Evolutionary conservation across 148 eudicot genomes (phyloP).

Genomic region (Selenicereus undatus): DNA sequence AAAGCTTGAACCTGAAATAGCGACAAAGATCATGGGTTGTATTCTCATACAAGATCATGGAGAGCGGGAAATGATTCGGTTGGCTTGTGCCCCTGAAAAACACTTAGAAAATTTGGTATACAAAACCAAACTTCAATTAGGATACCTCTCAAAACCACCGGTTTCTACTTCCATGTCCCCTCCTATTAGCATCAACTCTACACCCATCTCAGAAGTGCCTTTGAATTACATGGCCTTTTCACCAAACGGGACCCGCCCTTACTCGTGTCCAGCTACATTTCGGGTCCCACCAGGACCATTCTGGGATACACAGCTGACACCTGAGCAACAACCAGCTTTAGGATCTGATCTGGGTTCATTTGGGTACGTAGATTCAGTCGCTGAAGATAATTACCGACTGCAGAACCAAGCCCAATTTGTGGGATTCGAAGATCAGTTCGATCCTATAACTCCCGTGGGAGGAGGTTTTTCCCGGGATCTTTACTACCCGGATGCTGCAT

Average conservation of each 20-base stretch:
- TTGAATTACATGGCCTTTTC: conserved; percentile 34
- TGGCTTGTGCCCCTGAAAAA: conserved; percentile 61
- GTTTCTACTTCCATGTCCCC: conserved; percentile 40
- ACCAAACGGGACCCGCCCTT: conserved; percentile 31
- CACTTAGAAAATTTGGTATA: conserved; percentile 40
- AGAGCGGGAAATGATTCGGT: conserved; percentile 54
- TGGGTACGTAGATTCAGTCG: conserved; percentile 33
- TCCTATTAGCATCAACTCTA: conserved; percentile 21
- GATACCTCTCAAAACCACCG: conserved; percentile 24
- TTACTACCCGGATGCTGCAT: conserved; percentile 38
- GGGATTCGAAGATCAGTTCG: conserved; percentile 43
- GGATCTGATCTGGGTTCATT: conserved; percentile 30
- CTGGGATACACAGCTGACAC: conserved; percentile 36
- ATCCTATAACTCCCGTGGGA: conserved; percentile 23
- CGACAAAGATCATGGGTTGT: conserved; percentile 53
- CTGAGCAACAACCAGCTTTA: conserved; percentile 28
- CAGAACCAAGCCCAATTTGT: conserved; percentile 33
- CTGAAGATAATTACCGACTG: conserved; percentile 34
- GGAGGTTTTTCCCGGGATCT: conserved; percentile 33
- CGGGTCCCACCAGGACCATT: conserved; percentile 1
- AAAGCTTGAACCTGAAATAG: conserved; percentile 59
- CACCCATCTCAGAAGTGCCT: conserved; percentile 35
- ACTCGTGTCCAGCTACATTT: conserved; percentile 30
- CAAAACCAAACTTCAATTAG: conserved; percentile 39
- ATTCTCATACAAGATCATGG: conserved; percentile 45